Base-by-base conservation (phyloP, 1,284 basidiomycete species). In the Flammula alnicola region DNA sequence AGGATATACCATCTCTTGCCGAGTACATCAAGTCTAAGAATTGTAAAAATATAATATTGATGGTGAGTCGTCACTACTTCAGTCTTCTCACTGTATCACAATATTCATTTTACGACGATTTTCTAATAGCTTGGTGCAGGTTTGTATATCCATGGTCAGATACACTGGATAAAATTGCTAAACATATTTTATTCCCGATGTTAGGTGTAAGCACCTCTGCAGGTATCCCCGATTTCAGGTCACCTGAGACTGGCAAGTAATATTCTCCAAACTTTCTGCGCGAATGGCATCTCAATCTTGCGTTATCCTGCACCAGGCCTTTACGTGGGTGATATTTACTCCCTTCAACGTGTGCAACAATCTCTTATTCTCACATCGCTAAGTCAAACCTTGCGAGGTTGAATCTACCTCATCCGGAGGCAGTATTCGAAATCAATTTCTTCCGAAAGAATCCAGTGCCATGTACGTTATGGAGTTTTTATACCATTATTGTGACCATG, bases 221-320 rank as follows among this genome's bases (percentile, higher is more conserved):
- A 56, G 88, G 88, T 1, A 91, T 91, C 25, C 88, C 88, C 2
- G 89, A 91, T 65, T 91, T 91, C 62, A 75, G 89, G 56, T 90
- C 88, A 19, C 87, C 88, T 4, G 77, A 81, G 26, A 91, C 88
- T 52, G 88, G 87, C 33, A 26, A 48, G 26, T 29, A 19, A 32
- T 37, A 26, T 5, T 29, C 27, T 31, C 26, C 8, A 11, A 9
- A n/a, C 7, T 25, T n/a, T 16, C 23, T 11, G 12, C 17, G 16
- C 4, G 23, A 27, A 9, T 39, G 16, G 14, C 19, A 25, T 14
- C 29, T 43, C 8, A 43, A 20, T 39, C 36, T n/a, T n/a, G 10
- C 5, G 20, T 11, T 1, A 25, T 37, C 23, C 20, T 20, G 14
- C 29, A 31, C 6, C 63, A 83, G 84, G 84, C 19, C 70, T 87